Evolutionary conservation across 805 yeast species (phyloP), one percentile per base, ranked within the genome.

Genomic region (Geotrichum ghanense): DNA sequence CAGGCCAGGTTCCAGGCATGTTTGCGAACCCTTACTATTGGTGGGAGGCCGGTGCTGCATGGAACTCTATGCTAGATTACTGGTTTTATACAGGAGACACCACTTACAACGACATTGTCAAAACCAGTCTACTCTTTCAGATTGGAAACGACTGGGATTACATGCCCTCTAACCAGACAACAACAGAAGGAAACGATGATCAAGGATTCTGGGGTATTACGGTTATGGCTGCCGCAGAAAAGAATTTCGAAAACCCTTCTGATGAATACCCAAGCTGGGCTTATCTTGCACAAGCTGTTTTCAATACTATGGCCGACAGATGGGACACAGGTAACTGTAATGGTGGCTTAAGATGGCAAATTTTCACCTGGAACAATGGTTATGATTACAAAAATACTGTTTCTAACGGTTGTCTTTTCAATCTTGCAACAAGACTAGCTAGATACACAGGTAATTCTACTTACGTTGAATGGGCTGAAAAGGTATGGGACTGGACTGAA

Each of bases 301-400:
- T 80, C 69, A 85, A 85, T 62, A 83, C 92, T 44, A 85, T 87
- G 90, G 73, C 78, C 48, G 61, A 72, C 3, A 72, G 94, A 56
- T 86, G 95, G 95, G 95, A 86, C 56, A 51, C 66, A 14, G 65
- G 53, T 2, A 50, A 67, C 56, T 79, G 86, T 61, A 71, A 65
- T 40, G 95, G 95, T 45, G 95, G 95, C 1, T 70, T 86, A 48
- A 75, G 95, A 66, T 86, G 95, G 95, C 95, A 86, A 69, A 87
- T 86, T 53, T 87, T 83, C 66, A 73, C 81, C 45, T 86, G 88
- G 87, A 87, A 87, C 63, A 71, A 84, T 5, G 95, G 95, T 50
- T 86, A 85, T 63, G 79, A 82, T 62, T 86, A 86, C 66, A 86
- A 86, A 63, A 87, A 87, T 66, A 67, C 89, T n/a, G 83, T 86